Evolutionary conservation across 2,329 filamentous ascomycete genomes (phyloP).

Genomic region (Leptodontidium sp.): DNA sequence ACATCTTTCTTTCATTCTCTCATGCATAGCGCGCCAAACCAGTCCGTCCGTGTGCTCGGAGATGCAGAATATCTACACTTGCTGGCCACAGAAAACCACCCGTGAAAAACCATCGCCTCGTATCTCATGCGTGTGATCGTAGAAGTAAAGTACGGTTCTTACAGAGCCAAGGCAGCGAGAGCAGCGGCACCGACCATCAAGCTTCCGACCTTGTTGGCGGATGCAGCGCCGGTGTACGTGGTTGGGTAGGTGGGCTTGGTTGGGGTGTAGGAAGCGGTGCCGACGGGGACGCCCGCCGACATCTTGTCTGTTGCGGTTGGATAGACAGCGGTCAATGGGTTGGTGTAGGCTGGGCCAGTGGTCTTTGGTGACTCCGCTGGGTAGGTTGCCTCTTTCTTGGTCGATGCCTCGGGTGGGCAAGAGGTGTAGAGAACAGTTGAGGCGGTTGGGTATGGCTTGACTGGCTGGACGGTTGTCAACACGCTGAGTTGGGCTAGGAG

Average conservation of each 20-base stretch:
- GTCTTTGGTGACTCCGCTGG: neutral
- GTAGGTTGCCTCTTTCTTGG: constrained; percentile 2
- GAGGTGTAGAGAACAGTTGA: constrained; percentile 35
- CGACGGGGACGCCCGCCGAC: neutral
- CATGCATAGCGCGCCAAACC: neutral
- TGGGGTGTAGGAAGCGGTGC: constrained; percentile 5
- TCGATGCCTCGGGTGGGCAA: constrained; percentile 24
- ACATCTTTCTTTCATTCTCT: neutral
- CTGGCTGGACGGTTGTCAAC: constrained; percentile 2
- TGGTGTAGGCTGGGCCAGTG: constrained; percentile 19
- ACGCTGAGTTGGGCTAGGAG: neutral
- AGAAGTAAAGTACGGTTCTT: neutral
- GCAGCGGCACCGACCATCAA: constrained; percentile 23
- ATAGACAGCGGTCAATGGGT: constrained; percentile 20
- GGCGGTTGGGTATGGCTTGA: constrained; percentile 13
- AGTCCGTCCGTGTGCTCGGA: neutral
- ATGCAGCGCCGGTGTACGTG: constrained; percentile 25
- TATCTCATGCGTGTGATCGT: neutral
- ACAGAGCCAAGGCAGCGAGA: constrained; percentile 12
- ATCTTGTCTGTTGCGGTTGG: constrained; percentile 1
- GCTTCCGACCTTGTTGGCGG: constrained; percentile 26
- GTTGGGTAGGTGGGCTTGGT: neutral
- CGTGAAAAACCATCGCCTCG: neutral
- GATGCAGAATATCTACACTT: neutral
- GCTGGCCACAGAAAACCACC: neutral